Conservation (phyloP, 306 rosid species). For the Medicago lupulina region DNA sequence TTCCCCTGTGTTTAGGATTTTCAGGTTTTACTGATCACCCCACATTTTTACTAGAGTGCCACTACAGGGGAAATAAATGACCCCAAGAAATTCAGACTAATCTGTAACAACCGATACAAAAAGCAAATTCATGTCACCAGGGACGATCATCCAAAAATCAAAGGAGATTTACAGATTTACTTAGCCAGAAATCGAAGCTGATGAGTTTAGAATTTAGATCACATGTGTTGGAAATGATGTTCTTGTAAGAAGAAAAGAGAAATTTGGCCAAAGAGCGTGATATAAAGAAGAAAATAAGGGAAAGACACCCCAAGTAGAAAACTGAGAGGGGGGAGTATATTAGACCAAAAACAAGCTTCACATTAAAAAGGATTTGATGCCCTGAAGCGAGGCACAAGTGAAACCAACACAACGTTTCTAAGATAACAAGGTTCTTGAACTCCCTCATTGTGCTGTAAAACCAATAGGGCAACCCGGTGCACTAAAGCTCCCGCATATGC, state of each 20-base stretch:
- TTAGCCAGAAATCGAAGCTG: conserved; percentile 21
- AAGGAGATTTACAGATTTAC: conserved; percentile 3
- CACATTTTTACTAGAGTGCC: conserved; percentile 4
- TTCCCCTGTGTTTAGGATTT: conserved; percentile 14
- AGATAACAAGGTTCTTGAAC: conserved; percentile 24
- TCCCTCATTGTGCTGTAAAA: background rate
- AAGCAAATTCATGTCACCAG: background rate
- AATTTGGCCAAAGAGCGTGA: conserved; percentile 11
- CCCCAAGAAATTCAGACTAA: background rate
- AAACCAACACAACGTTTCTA: conserved; percentile 6
- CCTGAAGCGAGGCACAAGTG: conserved; percentile 18
- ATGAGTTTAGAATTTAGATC: conserved; percentile 4
- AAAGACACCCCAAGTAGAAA: no score
- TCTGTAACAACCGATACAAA: background rate
- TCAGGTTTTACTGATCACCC: conserved; percentile 4
- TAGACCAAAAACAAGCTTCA: conserved; percentile 22
- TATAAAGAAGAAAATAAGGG: background rate
- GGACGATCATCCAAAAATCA: conserved; percentile 11
- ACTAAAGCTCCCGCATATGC: no score
- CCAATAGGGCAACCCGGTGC: no score
- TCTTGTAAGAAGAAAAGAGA: background rate
- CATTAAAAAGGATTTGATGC: background rate
- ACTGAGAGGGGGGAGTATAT: no score
- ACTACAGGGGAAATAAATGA: background rate
- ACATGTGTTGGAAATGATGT: conserved; percentile 18